A percentile compares a stretch with the other conserved stretches of the same genome.
These are phyloP conservation scores for Rhizopogon vinicolor DNA, from an alignment of 768 basidiomycete genomes.

Conservation along the genomic window DNA sequence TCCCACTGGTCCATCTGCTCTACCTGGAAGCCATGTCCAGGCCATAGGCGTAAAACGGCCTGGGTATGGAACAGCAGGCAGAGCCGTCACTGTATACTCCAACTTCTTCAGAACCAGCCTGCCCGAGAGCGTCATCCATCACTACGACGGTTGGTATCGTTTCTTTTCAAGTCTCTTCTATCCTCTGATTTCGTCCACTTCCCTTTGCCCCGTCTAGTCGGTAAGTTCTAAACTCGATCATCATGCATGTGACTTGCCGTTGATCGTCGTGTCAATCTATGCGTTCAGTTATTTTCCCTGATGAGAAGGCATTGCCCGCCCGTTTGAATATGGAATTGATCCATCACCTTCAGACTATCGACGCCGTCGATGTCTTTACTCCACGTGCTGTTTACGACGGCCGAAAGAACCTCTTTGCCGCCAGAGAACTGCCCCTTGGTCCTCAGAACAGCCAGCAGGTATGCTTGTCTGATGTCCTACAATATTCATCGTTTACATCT, in stretches of 20 bases:
- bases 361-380: constrained; percentile 63
- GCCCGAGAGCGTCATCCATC: constrained; percentile 61
- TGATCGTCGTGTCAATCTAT: constrained; percentile 10
- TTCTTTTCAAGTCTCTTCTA: not conserved
- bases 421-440: constrained; percentile 57
- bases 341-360: constrained; percentile 49
- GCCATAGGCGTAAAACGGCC: constrained; percentile 69
- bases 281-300: constrained; percentile 53
- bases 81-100: constrained; percentile 33
- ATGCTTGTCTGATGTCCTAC: constrained; percentile 8
- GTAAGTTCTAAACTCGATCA: constrained; percentile 5
- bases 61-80: constrained; percentile 56
- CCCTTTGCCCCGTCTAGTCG: constrained; percentile 12
- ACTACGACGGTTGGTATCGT: constrained; percentile 66
- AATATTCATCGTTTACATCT: constrained; percentile 1
- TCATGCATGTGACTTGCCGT: not conserved
- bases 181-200: constrained; percentile 17
- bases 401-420: constrained; percentile 70
- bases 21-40: constrained; percentile 33
- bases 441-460: constrained; percentile 49
- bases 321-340: constrained; percentile 71
- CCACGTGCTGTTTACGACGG: constrained; percentile 77
- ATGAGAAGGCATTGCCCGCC: constrained; percentile 65
- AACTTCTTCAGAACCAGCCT: constrained; percentile 67
- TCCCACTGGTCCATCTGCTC: constrained; percentile 22